phyloP scores from a whole-genome alignment of 2,329 filamentous ascomycete species.

The Myriosclerotinia duriaeana region DNA sequence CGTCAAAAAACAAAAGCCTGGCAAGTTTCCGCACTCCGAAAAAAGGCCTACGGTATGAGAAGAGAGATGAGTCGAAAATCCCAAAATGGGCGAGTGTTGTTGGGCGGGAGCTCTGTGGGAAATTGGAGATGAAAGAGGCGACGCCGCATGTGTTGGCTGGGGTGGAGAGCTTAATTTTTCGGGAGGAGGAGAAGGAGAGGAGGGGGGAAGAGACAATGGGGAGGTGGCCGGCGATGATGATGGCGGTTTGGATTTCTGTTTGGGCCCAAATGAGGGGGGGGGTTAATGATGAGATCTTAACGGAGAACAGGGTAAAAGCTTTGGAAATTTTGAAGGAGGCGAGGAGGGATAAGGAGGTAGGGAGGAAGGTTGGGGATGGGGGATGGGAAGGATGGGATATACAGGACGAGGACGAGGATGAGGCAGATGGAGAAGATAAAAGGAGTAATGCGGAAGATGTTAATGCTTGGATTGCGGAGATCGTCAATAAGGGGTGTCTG shows the following conservation, averaged over 20 bases:
- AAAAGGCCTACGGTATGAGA: slow-evolving; percentile 30
- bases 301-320: slow-evolving; percentile 49
- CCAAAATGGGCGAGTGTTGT: slow-evolving; percentile 69
- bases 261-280: slow-evolving; percentile 48
- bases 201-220: slow-evolving; percentile 44
- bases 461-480: slow-evolving; percentile 59
- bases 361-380: slow-evolving; percentile 43
- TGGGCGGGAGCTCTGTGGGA: slow-evolving; percentile 64
- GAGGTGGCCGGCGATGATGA: slow-evolving; percentile 56
- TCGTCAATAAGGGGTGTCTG: slow-evolving; percentile 51
- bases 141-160: slow-evolving; percentile 74
- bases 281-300: slow-evolving; percentile 46
- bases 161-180: slow-evolving; percentile 53
- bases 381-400: slow-evolving; percentile 55
- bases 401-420: slow-evolving; percentile 43
- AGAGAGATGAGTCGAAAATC: slow-evolving; percentile 38
- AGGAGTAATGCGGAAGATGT: slow-evolving; percentile 55
- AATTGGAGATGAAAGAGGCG: slow-evolving; percentile 59
- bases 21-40: slow-evolving; percentile 42
- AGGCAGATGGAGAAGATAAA: slow-evolving; percentile 51
- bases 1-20: slow-evolving; percentile 49
- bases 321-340: slow-evolving; percentile 46
- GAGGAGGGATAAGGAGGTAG: slow-evolving; percentile 47
- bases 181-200: slow-evolving; percentile 28
- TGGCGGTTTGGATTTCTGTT: slow-evolving; percentile 61